Evolutionary conservation across 2,329 filamentous ascomycete species (phyloP).

Genomic region (Monosporascus sp.): DNA sequence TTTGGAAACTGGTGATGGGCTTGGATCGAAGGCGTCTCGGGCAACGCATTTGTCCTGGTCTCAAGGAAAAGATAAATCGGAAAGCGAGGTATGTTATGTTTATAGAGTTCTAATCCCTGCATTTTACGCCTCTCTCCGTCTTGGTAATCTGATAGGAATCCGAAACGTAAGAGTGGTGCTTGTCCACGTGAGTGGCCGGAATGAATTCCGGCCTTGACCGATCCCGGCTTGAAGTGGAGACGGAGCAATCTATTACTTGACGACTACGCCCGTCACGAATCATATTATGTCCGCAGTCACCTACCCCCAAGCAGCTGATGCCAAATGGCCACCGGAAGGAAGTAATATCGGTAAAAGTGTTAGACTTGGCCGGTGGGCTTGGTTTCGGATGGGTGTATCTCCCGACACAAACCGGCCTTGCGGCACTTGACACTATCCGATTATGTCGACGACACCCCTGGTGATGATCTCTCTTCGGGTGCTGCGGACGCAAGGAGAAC

Average conservation of each 20-base stretch:
- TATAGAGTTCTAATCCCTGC: not conserved
- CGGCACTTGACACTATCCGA: not conserved
- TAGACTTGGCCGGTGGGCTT: not conserved
- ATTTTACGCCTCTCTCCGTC: not conserved
- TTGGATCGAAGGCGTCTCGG: too few relatives aligned
- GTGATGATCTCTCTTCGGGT: not conserved
- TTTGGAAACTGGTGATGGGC: too few relatives aligned
- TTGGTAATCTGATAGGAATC: not conserved
- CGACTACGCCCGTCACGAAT: not conserved
- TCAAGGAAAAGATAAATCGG: too few relatives aligned
- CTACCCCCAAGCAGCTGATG: not conserved
- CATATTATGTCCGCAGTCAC: not conserved
- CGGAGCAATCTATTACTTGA: not conserved
- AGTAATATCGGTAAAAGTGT: not conserved
- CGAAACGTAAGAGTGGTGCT: not conserved
- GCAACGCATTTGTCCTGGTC: too few relatives aligned
- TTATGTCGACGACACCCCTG: not conserved
- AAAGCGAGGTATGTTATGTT: too few relatives aligned
- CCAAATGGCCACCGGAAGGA: not conserved
- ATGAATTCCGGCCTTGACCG: slow-evolving; percentile 17
- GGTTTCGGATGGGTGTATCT: not conserved
- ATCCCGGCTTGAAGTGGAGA: slow-evolving; percentile 7
- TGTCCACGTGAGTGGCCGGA: slow-evolving; percentile 17
- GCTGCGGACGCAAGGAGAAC: not conserved
- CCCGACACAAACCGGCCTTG: not conserved